Evolutionary conservation across 2,329 filamentous ascomycete genomes (phyloP).

Genomic region (Elsinoe australis): DNA sequence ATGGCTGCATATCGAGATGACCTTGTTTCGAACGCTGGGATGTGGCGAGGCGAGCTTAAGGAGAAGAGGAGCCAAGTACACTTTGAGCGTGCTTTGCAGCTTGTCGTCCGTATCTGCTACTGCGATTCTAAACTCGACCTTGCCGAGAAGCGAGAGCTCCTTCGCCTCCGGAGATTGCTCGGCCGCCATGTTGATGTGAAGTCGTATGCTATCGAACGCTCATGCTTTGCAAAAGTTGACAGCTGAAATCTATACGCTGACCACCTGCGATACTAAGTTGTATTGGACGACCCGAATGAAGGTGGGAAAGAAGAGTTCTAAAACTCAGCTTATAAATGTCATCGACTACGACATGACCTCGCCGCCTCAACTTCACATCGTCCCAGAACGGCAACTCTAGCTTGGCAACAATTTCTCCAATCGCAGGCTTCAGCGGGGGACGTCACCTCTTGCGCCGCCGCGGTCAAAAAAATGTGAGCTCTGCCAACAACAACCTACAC

Average conservation of each 20-base stretch:
- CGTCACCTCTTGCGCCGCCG: neutral
- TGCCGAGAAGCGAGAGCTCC: conserved; percentile 75
- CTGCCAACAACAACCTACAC: neutral
- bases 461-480: conserved; percentile 5
- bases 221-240: neutral
- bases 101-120: conserved; percentile 78
- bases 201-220: neutral
- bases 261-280: neutral
- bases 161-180: conserved; percentile 48
- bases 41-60: conserved; percentile 80
- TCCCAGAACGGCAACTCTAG: conserved; percentile 1
- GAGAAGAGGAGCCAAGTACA: conserved; percentile 72
- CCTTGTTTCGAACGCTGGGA: conserved; percentile 70
- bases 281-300: no score
- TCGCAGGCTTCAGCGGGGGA: neutral
- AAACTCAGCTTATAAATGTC: neutral
- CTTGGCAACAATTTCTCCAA: conserved; percentile 12
- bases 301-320: neutral
- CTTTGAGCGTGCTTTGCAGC: conserved; percentile 67
- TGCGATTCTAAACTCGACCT: conserved; percentile 76
- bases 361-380: conserved; percentile 1
- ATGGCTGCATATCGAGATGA: conserved; percentile 64
- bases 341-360: conserved; percentile 5
- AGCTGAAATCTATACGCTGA: conserved; percentile 2
- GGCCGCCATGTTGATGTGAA: conserved; percentile 25